phyloP scores from a whole-genome alignment of 306 rosid species.

The Rosa rugosa region DNA sequence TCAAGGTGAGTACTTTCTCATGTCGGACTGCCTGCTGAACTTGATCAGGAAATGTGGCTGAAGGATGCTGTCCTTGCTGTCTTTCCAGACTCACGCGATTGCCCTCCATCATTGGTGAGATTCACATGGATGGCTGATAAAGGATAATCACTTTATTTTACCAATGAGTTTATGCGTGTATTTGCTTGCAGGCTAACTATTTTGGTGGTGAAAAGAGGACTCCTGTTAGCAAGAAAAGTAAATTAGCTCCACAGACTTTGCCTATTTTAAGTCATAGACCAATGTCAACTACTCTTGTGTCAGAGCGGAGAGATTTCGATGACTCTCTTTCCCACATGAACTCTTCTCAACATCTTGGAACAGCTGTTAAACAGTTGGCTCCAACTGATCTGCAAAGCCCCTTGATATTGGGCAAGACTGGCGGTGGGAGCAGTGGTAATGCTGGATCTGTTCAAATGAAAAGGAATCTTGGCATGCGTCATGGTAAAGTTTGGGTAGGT shows the following conservation, averaged over 20 bases:
- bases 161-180: conserved; percentile 21
- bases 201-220: conserved; percentile 63
- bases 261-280: conserved; percentile 64
- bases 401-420: conserved; percentile 53
- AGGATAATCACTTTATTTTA: conserved; percentile 26
- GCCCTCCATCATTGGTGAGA: conserved; percentile 81
- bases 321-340: conserved; percentile 55
- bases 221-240: conserved; percentile 54
- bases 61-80: conserved; percentile 73
- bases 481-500: conserved; percentile 51
- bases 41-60: conserved; percentile 91
- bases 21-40: conserved; percentile 50
- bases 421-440: conserved; percentile 33
- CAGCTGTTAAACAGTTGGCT: conserved; percentile 80
- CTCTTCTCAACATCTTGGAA: conserved; percentile 66
- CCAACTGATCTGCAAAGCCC: conserved; percentile 73
- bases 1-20: conserved; percentile 41
- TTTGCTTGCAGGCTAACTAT: conserved; percentile 70
- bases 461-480: conserved; percentile 66
- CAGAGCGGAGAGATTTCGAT: conserved; percentile 61
- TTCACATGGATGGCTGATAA: conserved; percentile 30
- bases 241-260: conserved; percentile 40
- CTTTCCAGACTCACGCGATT: conserved; percentile 76
- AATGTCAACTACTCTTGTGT: conserved; percentile 50
- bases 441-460: conserved; percentile 67